Evolutionary conservation across 208 protist genomes (phyloP).

Genomic region (Leishmania major): DNA sequence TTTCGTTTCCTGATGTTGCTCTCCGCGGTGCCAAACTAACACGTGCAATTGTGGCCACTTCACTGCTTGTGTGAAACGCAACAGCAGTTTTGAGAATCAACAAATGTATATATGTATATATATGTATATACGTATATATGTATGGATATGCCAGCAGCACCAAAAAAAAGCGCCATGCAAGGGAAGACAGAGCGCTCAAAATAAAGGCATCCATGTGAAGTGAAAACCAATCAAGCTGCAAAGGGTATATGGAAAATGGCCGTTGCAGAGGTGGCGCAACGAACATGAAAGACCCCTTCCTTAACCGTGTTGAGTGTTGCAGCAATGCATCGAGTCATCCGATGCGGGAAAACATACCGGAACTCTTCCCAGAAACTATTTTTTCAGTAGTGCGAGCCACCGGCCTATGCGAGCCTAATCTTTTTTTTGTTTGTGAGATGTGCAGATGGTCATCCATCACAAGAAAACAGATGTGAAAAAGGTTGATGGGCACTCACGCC

Average conservation of each 20-base stretch:
- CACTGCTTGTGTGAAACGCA: neutral
- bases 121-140: neutral
- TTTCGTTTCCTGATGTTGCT: neutral
- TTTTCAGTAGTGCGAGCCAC: neutral
- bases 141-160: neutral
- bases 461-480: conserved; percentile 2
- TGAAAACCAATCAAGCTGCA: neutral
- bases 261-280: neutral
- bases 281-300: neutral
- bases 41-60: neutral
- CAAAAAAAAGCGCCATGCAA: neutral
- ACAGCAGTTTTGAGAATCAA: neutral
- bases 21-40: neutral
- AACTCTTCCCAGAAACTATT: neutral
- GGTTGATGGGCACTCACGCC: neutral
- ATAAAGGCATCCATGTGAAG: neutral
- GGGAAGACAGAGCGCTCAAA: neutral
- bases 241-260: neutral
- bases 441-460: neutral
- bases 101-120: neutral
- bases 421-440: neutral
- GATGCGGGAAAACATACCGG: neutral
- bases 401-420: too few relatives aligned
- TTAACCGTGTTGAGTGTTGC: neutral
- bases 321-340: neutral